Conservation (phyloP, 768 basidiomycete species). For the Tephrocybe sp. region DNA sequence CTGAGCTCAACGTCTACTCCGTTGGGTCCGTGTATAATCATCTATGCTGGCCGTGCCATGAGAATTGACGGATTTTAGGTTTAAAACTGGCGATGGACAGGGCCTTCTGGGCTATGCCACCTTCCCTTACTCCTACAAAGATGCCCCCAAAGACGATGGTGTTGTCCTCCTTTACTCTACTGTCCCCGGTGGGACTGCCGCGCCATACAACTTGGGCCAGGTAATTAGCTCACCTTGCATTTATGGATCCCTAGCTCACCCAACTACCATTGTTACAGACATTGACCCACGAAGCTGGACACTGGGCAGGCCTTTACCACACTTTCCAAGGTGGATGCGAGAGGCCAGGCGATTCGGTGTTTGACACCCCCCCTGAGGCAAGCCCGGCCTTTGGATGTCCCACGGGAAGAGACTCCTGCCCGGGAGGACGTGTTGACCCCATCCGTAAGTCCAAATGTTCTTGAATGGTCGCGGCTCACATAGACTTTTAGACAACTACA, state of each 20-base stretch:
- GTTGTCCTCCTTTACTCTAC: slow-evolving; percentile 26
- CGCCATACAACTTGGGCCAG: slow-evolving; percentile 25
- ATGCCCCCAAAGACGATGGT: slow-evolving; percentile 31
- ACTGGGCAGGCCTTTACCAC: slow-evolving; percentile 39
- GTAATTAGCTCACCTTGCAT: neutral
- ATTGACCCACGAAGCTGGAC: slow-evolving; percentile 35
- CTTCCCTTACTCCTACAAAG: slow-evolving; percentile 31
- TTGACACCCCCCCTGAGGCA: slow-evolving; percentile 37
- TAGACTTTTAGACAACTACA: slow-evolving; percentile 3
- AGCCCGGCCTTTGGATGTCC: slow-evolving; percentile 34
- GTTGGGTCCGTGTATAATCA: neutral
- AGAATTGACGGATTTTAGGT: neutral
- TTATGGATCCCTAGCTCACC: neutral
- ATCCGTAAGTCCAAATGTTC: slow-evolving; percentile 28
- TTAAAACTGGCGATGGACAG: neutral
- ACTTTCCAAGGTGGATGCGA: slow-evolving; percentile 35
- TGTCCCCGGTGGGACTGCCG: slow-evolving; percentile 26
- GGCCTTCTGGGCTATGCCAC: slow-evolving; percentile 38
- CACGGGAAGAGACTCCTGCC: slow-evolving; percentile 29
- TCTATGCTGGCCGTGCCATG: no score
- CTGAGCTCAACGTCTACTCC: neutral
- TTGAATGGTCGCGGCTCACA: no score
- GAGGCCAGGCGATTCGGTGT: slow-evolving; percentile 15
- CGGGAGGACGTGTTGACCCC: slow-evolving; percentile 33
- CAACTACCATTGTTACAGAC: slow-evolving; percentile 19